Conservation (phyloP, 371 early-diverging fungal species). For the Batkoa obscura region DNA sequence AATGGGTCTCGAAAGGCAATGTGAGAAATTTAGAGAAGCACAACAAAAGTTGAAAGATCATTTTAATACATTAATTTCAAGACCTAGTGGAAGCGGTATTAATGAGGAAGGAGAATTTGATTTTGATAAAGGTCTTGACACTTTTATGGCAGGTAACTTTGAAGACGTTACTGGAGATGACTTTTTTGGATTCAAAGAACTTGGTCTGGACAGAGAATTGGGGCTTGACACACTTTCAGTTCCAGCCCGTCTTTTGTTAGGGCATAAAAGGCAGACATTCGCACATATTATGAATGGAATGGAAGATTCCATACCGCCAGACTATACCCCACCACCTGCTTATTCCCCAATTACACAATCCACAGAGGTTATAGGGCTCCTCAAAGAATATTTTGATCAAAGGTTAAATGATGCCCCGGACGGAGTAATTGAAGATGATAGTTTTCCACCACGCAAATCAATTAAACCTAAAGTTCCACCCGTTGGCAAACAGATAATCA, state of each 20-base stretch:
- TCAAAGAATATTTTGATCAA: not conserved
- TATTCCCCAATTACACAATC: not conserved
- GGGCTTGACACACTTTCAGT: constrained; percentile 23
- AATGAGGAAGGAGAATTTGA: not conserved
- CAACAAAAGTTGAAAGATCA: constrained; percentile 45
- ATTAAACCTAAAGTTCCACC: not conserved
- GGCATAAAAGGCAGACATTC: not conserved
- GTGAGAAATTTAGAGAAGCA: constrained; percentile 45
- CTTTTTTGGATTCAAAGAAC: constrained; percentile 71
- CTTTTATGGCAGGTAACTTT: constrained; percentile 39
- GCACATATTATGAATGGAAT: not conserved
- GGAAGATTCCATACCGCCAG: not conserved
- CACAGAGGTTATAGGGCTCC: not conserved
- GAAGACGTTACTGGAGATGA: constrained; percentile 72
- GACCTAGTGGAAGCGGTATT: constrained; percentile 10
- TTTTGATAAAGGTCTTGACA: not conserved
- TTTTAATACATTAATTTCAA: constrained; percentile 29
- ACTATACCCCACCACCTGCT: not conserved
- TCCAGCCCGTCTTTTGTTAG: not conserved
- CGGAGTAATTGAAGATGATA: not conserved
- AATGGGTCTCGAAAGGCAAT: constrained; percentile 51
- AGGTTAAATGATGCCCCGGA: not conserved
- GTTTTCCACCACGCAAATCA: not conserved
- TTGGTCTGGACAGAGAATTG: constrained; percentile 54
- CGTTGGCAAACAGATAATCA: not conserved